Base-by-base conservation (phyloP, 2,329 filamentous ascomycete genomes). In the Ophiostoma quercus region DNA sequence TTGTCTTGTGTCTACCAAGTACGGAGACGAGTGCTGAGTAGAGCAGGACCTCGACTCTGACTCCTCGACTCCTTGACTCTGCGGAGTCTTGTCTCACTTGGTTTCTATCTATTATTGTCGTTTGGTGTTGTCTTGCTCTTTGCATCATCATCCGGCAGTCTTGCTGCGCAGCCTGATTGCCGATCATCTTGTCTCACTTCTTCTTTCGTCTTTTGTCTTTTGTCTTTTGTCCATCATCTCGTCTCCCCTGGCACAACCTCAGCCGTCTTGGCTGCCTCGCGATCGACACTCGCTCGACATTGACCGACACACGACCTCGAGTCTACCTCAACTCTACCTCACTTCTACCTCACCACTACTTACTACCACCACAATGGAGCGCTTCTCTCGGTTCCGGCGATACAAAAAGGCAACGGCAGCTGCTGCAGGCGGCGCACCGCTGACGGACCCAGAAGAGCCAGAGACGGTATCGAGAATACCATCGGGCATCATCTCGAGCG, bases 321-420 rank as follows among this genome's bases (percentile, higher is more conserved):
- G 34, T 34, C 34, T 34, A 34, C 34, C 3, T 22, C 9, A 5
- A n/a, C 47, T 9, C 51, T 14, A 4, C 51, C 22, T 57, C 47
- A 14, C 51, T 14, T 29, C n/a, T 57, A 25, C n/a, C 22, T 47
- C 43, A n/a, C 43, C 51, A 57, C 34, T 34, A 8, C 34, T 57
- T n/a, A 22, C n/a, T 29, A 9, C 37, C 34, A 29, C 67, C 66
- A 69, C 69, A 25, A 78, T 78, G 76, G 76, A 76, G 51, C 76
- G 76, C 67, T 74, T 78, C 65, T 74, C 75, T 63, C 76, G 75
- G 37, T 77, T 77, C 57, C 74, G 76, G 60, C 77, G 76, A 65
- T 76, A 74, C 68, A 77, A 76, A 68, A 75, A 77, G 67, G 73
- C 73, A 60, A 70, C 73, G 34, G 70, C 71, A 5, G 71, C 67